Evolutionary conservation across 2,329 filamentous ascomycete genomes (phyloP).

Genomic region (Fusarium sarcochroum): DNA sequence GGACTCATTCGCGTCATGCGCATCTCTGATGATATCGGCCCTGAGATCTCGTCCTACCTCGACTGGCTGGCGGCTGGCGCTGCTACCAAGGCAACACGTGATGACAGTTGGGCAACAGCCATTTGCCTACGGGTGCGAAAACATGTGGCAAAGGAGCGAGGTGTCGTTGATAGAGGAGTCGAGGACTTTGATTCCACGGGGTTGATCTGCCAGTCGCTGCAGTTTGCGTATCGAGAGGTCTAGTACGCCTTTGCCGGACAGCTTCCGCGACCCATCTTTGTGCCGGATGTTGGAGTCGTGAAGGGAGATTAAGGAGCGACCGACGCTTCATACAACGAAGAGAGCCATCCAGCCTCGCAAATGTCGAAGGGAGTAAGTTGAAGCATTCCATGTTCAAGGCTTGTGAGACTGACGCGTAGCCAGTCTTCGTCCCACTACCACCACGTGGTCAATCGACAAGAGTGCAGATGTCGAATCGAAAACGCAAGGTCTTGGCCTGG

Average conservation of each 20-base stretch:
- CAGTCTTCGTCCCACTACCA: neutral
- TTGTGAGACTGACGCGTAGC: slow-evolving; percentile 1
- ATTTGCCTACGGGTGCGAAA: slow-evolving; percentile 48
- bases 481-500: neutral
- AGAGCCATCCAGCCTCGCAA: neutral
- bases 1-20: slow-evolving; percentile 51
- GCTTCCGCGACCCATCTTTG: slow-evolving; percentile 51
- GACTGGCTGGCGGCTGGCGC: slow-evolving; percentile 51
- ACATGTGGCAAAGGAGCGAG: slow-evolving; percentile 42
- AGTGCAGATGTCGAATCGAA: neutral
- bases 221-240: slow-evolving; percentile 51
- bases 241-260: slow-evolving; percentile 49
- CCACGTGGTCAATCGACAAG: neutral
- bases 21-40: slow-evolving; percentile 33
- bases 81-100: slow-evolving; percentile 43
- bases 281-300: slow-evolving; percentile 36
- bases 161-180: slow-evolving; percentile 14
- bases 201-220: slow-evolving; percentile 49
- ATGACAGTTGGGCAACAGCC: slow-evolving; percentile 51
- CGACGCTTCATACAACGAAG: neutral
- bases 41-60: slow-evolving; percentile 49
- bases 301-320: neutral
- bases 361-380: slow-evolving; percentile 4
- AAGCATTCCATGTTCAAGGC: neutral
- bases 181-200: slow-evolving; percentile 46